phyloP scores from a whole-genome alignment of 441 rosid genomes.

The Pelargonium cotyledonis region DNA sequence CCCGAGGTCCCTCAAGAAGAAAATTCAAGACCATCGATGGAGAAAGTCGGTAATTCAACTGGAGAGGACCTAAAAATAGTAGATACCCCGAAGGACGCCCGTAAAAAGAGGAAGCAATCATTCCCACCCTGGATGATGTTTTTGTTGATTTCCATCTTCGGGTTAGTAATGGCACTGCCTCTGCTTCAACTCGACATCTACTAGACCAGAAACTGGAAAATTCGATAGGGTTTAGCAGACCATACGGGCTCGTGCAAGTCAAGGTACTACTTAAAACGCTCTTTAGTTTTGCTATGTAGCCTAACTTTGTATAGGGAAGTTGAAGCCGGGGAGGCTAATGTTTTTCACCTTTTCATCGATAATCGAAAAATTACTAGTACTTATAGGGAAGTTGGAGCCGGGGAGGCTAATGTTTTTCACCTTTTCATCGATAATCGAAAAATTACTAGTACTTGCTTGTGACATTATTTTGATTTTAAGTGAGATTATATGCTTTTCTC shows the following conservation, averaged over 20 bases:
- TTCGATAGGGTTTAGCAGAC: constrained; percentile 20
- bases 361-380: too few species aligned
- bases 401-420: not conserved
- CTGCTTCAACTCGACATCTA: constrained; percentile 63
- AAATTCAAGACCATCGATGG: constrained; percentile 23
- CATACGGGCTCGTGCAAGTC: not conserved
- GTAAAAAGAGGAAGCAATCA: constrained; percentile 52
- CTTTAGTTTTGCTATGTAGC: not conserved
- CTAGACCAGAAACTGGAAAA: constrained; percentile 14
- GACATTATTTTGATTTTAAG: not conserved
- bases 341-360: not conserved
- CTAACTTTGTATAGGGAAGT: constrained; percentile 9
- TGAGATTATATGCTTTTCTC: not conserved
- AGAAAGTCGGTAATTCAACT: constrained; percentile 28
- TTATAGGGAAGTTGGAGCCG: not conserved
- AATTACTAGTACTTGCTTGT: not conserved
- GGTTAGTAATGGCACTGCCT: constrained; percentile 93
- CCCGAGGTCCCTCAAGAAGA: constrained; percentile 39
- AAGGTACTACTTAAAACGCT: not conserved
- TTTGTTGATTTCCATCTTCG: constrained; percentile 75
- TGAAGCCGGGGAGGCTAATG: not conserved
- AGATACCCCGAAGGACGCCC: constrained; percentile 28
- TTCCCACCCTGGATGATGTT: constrained; percentile 83
- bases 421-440: not conserved
- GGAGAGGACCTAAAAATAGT: constrained; percentile 27